Evolutionary conservation across 192 early-diverging fungal genomes (phyloP), one percentile per base, ranked within the genome.

Genomic region (Podila minutissima): DNA sequence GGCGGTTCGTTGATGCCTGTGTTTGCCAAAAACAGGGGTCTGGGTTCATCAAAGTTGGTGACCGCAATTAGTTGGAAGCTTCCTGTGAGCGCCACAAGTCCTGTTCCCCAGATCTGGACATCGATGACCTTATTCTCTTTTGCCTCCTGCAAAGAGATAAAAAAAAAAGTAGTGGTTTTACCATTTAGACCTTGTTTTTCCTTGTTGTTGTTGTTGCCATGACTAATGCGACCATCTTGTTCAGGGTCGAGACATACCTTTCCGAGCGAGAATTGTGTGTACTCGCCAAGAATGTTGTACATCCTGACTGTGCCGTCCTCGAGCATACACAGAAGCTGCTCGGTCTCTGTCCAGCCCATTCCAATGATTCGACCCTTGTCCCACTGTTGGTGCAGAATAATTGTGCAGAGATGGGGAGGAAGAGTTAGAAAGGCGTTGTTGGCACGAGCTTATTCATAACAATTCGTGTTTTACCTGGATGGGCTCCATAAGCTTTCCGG

Each of bases 301-400:
- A 97, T 76, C 1, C 93, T 79, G 31, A 99, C 93, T 24, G 74
- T 88, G 48, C 96, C 97, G 75, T 94, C 92, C 65, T 96, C 94
- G 70, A 95, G 84, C 11, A 97, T 95, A 46, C 94, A 95, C 15
- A 97, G 87, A 24, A 99, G 87, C 64, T 95, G 86, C 65, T 98
- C 97, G 13, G 87, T 88, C 33, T 88, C 89, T 37, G 94, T 95
- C 98, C 98, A 99, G 68, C 93, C 93, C 87, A 99, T 91, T 2
- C 87, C 90, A n/a, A 99, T 91, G 66, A 99, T 93, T 9, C 89
- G 89, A 62, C 93, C 92, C 69, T 93, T 95, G 62, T 96, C 96
- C 92, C 95, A 97, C 91, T 94, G 62, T 20, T 5, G 26, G 13
- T 5, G 37, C 28, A 41, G 22, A 74, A 51, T 26, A 74, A 12